A percentile compares a stretch with the other conserved stretches of the same genome.
phyloP scores from a whole-genome alignment of 75 land plant genomes.

The Ceratopteris richardii region DNA sequence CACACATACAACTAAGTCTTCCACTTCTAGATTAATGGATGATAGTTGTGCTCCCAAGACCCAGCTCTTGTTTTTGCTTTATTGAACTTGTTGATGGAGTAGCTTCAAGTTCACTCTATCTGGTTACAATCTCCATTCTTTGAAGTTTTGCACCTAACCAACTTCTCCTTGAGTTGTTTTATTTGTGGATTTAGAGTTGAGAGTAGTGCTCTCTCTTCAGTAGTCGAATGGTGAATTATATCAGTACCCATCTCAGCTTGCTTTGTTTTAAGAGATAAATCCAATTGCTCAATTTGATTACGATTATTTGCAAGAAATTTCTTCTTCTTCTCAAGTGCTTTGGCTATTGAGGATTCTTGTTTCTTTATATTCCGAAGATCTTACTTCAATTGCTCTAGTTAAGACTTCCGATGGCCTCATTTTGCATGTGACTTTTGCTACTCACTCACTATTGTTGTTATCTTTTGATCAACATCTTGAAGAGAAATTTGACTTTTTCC shows the following conservation, averaged over 20 bases:
- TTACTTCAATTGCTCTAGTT: slow-evolving; percentile 67
- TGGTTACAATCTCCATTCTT: no score
- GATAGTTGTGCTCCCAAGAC: slow-evolving; percentile 44
- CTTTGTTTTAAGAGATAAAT: slow-evolving; percentile 54
- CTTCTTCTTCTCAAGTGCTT: slow-evolving; percentile 78
- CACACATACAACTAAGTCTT: no score
- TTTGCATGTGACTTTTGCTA: slow-evolving; percentile 67
- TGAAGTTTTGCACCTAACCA: no score
- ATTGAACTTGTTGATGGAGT: slow-evolving; percentile 79
- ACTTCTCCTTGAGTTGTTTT: no score
- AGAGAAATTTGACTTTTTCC: slow-evolving; percentile 40
- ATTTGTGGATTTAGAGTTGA: no score
- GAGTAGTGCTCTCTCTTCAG: no score
- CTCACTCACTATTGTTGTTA: no score
- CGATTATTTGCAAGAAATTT: slow-evolving; percentile 60
- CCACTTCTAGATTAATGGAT: slow-evolving; percentile 43
- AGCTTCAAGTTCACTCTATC: no score
- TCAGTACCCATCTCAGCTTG: slow-evolving; percentile 91
- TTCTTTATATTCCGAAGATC: no score
- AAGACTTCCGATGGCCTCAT: slow-evolving; percentile 60
- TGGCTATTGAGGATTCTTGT: slow-evolving; percentile 44
- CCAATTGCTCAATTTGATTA: slow-evolving; percentile 72
- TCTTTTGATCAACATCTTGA: slow-evolving; percentile 72
- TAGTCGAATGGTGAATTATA: slow-evolving; percentile 81
- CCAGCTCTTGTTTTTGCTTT: slow-evolving; percentile 75